Conservation (phyloP, 306 rosid genomes). For the Sicyos baderoa region DNA sequence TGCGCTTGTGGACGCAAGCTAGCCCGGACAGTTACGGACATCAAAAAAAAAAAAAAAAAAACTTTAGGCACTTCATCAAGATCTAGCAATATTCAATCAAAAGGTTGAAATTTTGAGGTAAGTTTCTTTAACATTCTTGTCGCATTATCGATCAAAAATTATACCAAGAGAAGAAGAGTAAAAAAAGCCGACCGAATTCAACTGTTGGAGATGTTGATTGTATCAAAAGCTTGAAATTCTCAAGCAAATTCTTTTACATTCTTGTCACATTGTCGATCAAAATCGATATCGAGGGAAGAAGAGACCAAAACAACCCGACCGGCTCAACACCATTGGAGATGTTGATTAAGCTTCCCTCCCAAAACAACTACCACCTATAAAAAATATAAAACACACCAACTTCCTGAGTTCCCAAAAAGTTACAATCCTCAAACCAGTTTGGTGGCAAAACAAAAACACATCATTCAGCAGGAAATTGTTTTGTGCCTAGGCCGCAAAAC, state of each 20-base stretch:
- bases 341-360: neutral
- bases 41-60: too few relatives aligned
- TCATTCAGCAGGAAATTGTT: neutral
- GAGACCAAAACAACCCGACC: neutral
- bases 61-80: neutral
- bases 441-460: neutral
- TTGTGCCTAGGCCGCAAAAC: neutral
- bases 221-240: neutral
- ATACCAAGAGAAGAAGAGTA: too few relatives aligned
- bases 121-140: too few relatives aligned
- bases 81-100: neutral
- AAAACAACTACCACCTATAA: neutral
- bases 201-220: too few relatives aligned
- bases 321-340: neutral
- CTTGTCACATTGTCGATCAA: neutral
- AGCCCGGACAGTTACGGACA: too few relatives aligned
- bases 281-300: neutral
- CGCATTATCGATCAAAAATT: too few relatives aligned
- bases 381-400: neutral
- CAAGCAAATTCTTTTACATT: neutral
- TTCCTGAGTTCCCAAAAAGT: conserved; percentile 10
- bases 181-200: too few relatives aligned
- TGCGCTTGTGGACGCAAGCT: too few relatives aligned
- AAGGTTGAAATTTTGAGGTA: too few relatives aligned
- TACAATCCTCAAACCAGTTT: neutral